Evolutionary conservation across 345 rosid species (phyloP).

Genomic region (Camelina laxa): DNA sequence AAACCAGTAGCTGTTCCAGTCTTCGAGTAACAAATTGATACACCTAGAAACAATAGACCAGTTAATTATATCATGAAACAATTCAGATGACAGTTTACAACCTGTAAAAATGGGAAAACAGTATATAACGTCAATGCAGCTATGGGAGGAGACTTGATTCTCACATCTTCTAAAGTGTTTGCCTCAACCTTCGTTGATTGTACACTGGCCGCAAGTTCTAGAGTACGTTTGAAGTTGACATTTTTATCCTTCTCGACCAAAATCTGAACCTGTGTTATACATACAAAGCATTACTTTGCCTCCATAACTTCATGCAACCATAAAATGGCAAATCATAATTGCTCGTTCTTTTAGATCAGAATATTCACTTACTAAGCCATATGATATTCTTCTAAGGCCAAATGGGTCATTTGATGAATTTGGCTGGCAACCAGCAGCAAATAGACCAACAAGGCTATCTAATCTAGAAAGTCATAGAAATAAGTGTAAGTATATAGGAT

Average conservation of each 20-base stretch:
- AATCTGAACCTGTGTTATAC: conserved; percentile 75
- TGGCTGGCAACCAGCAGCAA: conserved; percentile 98
- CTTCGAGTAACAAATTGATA: conserved; percentile 84
- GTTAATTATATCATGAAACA: neutral
- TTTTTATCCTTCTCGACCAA: conserved; percentile 76
- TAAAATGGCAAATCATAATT: conserved; percentile 17
- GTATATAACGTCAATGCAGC: conserved; percentile 16
- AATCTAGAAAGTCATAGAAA: conserved; percentile 54
- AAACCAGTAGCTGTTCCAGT: conserved; percentile 91
- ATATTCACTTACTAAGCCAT: conserved; percentile 77
- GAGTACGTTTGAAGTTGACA: conserved; percentile 64
- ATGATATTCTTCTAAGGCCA: conserved; percentile 93
- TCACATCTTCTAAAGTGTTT: conserved; percentile 70
- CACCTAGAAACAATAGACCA: conserved; percentile 52
- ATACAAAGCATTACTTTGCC: conserved; percentile 18
- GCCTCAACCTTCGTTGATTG: conserved; percentile 73
- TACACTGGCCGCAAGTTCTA: conserved; percentile 73
- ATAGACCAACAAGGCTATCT: conserved; percentile 93
- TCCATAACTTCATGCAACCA: conserved; percentile 26
- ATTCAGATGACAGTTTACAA: conserved; percentile 26
- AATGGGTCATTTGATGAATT: conserved; percentile 92
- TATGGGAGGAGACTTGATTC: conserved; percentile 37
- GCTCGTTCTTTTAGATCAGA: conserved; percentile 3
- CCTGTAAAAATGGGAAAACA: conserved; percentile 8
- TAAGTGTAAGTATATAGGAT: conserved; percentile 23